phyloP scores from a whole-genome alignment of 768 basidiomycete genomes.

The Naematelia aurantialba region DNA sequence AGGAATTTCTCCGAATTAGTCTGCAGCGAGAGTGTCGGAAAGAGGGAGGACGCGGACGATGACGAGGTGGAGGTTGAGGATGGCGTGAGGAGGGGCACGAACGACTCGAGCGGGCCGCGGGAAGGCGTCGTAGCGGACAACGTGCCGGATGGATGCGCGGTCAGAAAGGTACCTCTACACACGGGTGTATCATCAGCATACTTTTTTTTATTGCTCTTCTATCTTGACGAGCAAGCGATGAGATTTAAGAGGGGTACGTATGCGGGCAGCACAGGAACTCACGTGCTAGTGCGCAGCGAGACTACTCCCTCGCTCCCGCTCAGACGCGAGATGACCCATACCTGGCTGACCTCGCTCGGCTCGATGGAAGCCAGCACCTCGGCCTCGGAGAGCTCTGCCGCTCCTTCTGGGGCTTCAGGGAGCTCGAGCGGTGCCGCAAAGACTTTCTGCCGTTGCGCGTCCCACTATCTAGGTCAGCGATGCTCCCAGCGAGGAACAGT shows the following conservation, averaged over 20 bases:
- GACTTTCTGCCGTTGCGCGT: conserved; percentile 42
- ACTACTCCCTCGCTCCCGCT: conserved; percentile 47
- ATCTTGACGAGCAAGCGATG: neutral
- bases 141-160: conserved; percentile 44
- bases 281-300: conserved; percentile 43
- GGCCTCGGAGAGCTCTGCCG: conserved; percentile 34
- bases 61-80: conserved; percentile 14
- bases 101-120: conserved; percentile 47
- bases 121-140: conserved; percentile 46
- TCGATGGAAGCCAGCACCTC: conserved; percentile 45
- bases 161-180: conserved; percentile 47
- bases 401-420: conserved; percentile 45
- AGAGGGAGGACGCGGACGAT: conserved; percentile 19
- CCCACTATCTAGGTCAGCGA: conserved; percentile 31
- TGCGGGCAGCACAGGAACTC: conserved; percentile 12
- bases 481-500: neutral
- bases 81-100: conserved; percentile 30
- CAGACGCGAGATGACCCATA: conserved; percentile 47
- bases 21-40: conserved; percentile 35
- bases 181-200: neutral
- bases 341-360: conserved; percentile 48
- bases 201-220: neutral
- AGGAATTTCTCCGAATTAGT: conserved; percentile 42
- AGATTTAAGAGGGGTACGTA: neutral
- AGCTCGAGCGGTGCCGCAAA: conserved; percentile 46